phyloP scores from a whole-genome alignment of 2,329 filamentous ascomycete genomes.

The Pseudocercospora crystallina region DNA sequence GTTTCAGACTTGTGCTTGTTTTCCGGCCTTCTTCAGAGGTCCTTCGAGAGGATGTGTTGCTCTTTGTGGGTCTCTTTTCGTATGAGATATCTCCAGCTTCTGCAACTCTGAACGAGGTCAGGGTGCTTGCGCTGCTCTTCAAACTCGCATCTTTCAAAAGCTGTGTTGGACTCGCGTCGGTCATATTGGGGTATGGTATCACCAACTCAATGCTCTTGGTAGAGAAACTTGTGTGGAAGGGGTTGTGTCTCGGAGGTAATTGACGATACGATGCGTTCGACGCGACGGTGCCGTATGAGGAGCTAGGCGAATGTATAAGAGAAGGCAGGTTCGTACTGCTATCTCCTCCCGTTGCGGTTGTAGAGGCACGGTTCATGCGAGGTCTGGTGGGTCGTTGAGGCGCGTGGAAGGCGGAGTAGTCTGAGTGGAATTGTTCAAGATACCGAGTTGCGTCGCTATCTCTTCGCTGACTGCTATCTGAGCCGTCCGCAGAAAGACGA shows the following conservation, averaged over 20 bases:
- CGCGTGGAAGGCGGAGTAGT: slow-evolving; percentile 28
- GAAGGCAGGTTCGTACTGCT: slow-evolving; percentile 42
- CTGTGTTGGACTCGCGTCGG: slow-evolving; percentile 22
- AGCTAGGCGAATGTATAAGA: slow-evolving; percentile 48
- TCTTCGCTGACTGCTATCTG: background rate
- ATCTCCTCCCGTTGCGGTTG: slow-evolving; percentile 12
- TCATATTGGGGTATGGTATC: slow-evolving; percentile 36
- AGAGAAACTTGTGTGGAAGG: slow-evolving; percentile 39
- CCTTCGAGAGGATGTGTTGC: background rate
- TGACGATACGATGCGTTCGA: slow-evolving; percentile 46
- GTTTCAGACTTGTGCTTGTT: slow-evolving; percentile 23
- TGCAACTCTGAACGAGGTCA: slow-evolving; percentile 32
- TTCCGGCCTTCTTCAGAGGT: slow-evolving; percentile 25
- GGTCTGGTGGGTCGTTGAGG: slow-evolving; percentile 13
- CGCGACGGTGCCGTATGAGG: slow-evolving; percentile 41
- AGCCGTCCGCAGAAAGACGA: too few relatives aligned
- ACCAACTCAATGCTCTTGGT: slow-evolving; percentile 44
- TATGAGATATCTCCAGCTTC: slow-evolving; percentile 30
- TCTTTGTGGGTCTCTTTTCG: slow-evolving; percentile 21
- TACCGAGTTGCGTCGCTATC: slow-evolving; percentile 44
- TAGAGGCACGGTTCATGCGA: slow-evolving; percentile 23
- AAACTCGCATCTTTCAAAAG: slow-evolving; percentile 30
- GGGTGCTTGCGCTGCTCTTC: slow-evolving; percentile 34
- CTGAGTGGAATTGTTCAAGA: slow-evolving; percentile 42
- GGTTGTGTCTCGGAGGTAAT: slow-evolving; percentile 41